Base-by-base conservation (phyloP, 2,329 filamentous ascomycete genomes). In the Pyrenophora teres region DNA sequence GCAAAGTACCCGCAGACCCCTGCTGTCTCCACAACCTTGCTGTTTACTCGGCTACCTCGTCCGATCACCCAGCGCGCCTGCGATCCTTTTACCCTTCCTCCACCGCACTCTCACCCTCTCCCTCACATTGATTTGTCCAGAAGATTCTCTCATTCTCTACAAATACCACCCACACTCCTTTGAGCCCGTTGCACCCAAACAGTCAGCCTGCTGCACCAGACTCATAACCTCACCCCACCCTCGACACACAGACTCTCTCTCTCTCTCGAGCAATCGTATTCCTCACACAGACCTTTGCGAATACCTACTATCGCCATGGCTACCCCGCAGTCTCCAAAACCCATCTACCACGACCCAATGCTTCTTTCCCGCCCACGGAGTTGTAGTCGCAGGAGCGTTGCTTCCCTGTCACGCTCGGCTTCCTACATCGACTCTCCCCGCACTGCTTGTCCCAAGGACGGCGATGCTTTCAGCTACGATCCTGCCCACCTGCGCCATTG, bases 381-480 rank as follows among this genome's bases (percentile, higher is more conserved):
- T 50, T 71, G 68, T 9, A 60, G 59, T 25, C 67, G 65, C 55
- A 62, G 52, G 46, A 68, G 65, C 50, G 66, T 63, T 35, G 55
- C 60, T 16, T 64, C 64, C 4, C 52, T 64, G 23, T 59, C 64
- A 8, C 50, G 58, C 19, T 57, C 61, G 13, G 46, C 52, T 40
- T 64, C 68, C 21, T 50, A 56, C 33, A 38, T 69, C 21, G 67
- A 69, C 36, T 63, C 62, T 36, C 64, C 64, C 21, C 67, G 71
- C 51, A 67, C 65, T 16, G 50, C 58, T n/a, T 68, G 65, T 45
- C 68, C 70, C 46, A 65, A 62, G 39, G 71, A 76, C 46, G 64
- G 64, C 16, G 71, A 74, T 49, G 67, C 70, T 12, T 75, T 76
- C 59, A 70, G 64, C 56, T 75, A 69, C 58, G 56, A 70, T 27